Evolutionary conservation across 768 basidiomycete species (phyloP), one percentile per base, ranked within the genome.

Genomic region (Tephrocybe sp.): DNA sequence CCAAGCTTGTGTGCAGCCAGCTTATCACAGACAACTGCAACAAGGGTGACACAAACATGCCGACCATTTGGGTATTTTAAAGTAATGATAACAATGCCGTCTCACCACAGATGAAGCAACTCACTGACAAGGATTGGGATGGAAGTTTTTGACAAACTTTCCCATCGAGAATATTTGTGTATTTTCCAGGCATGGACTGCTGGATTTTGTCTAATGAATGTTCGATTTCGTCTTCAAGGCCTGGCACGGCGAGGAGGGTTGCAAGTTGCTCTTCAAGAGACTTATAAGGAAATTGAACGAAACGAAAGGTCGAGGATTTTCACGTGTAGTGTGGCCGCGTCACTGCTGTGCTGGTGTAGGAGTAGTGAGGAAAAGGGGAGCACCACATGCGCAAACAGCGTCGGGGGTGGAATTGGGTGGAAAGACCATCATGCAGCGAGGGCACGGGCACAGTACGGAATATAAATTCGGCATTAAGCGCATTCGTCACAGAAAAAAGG

Each of bases 11-110:
- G 66, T 0, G 66, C 67, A 2, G 71, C 73, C 1, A 71, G 72
- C 38, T 72, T 69, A 43, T 72, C 66, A 35, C 72, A 74, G 5
- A 66, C 53, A 8, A 74, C 53, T 0, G 63, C 66, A 4, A 71
- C 60, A 0, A 72, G 53, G 1, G 65, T 59, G 3, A 71, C 60
- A 0, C 68, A 59, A 6, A 71, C 60, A 0, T 59, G 59, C 0
- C 65, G 62, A 0, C 69, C 69, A 43, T 62, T 15, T 7, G 64
- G 64, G 49, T 50, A 61, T n/a, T 52, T 56, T 5, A 56, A 47
- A 1, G 61, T 69, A 0, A 34, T 28, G 4, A 66, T 47, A 1
- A 69, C 47, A 5, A 35, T n/a, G 15, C 34, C 34, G 34, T 35
- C 7, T 35, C 15, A 11, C 34, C 34, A 35, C 9, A 35, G 34